phyloP scores from a whole-genome alignment of 1,284 basidiomycete species.

The Polyporus tsugae region DNA sequence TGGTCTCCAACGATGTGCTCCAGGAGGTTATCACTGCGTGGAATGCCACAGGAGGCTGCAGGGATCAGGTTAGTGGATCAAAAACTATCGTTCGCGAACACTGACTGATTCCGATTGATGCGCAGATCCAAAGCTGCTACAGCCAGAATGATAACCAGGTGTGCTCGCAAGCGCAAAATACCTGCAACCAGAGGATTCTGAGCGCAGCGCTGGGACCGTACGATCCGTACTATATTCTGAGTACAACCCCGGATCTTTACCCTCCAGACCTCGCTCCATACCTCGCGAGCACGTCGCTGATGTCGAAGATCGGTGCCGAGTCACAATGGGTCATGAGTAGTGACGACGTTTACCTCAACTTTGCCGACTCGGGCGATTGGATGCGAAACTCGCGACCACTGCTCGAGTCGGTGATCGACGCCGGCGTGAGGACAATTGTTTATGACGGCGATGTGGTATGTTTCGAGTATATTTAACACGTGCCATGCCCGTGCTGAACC shows the following conservation, averaged over 20 bases:
- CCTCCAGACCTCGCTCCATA: conserved; percentile 58
- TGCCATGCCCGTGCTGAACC: conserved; percentile 1
- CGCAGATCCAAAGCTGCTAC: conserved; percentile 60
- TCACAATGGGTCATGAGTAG: conserved; percentile 56
- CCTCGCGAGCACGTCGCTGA: conserved; percentile 46
- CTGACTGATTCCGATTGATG: neutral
- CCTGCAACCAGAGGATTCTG: conserved; percentile 64
- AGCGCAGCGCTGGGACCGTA: conserved; percentile 56
- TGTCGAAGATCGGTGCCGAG: conserved; percentile 58
- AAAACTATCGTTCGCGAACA: neutral
- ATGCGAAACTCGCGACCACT: conserved; percentile 64
- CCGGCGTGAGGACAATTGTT: conserved; percentile 61
- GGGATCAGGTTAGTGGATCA: conserved; percentile 47
- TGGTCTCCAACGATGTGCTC: conserved; percentile 53
- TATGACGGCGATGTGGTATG: conserved; percentile 66
- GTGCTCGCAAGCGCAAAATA: conserved; percentile 62
- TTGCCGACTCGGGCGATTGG: conserved; percentile 68
- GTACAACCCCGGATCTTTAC: conserved; percentile 59
- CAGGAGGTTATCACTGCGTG: conserved; percentile 53
- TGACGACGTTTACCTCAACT: conserved; percentile 59
- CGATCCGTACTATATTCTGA: conserved; percentile 62
- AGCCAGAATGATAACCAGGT: conserved; percentile 52
- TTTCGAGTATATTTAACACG: neutral
- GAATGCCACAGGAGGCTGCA: conserved; percentile 56
- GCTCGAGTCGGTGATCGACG: conserved; percentile 65